Evolutionary conservation across 352 stramenopile species (phyloP).

Genomic region (Phytophthora hybrid): DNA sequence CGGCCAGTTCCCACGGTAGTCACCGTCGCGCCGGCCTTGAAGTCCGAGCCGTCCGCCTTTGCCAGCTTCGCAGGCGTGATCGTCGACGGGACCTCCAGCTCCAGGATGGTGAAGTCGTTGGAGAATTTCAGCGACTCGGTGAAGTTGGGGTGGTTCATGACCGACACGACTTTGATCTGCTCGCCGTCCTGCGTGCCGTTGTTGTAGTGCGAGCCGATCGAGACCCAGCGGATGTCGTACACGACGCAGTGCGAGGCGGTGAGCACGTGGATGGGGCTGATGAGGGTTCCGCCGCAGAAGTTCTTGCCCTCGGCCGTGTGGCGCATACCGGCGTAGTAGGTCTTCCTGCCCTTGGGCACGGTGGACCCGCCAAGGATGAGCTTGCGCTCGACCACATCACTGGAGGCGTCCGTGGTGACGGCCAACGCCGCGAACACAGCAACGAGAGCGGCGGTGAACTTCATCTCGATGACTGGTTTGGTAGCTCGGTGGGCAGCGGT

Average conservation of each 20-base stretch:
- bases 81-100: constrained; percentile 47
- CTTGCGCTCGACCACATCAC: constrained; percentile 26
- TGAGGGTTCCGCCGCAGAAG: constrained; percentile 50
- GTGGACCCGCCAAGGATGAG: constrained; percentile 61
- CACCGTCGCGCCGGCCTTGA: constrained; percentile 37
- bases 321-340: constrained; percentile 48
- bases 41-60: constrained; percentile 35
- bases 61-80: constrained; percentile 48
- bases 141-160: constrained; percentile 63
- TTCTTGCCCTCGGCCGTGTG: constrained; percentile 37
- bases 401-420: not conserved
- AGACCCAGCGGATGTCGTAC: constrained; percentile 52
- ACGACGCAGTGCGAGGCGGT: constrained; percentile 56
- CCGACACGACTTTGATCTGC: constrained; percentile 53
- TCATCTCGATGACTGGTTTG: constrained; percentile 24
- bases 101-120: constrained; percentile 69
- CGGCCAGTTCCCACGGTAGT: constrained; percentile 37
- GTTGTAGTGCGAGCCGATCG: constrained; percentile 65
- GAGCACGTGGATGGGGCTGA: constrained; percentile 52
- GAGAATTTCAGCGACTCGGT: constrained; percentile 29
- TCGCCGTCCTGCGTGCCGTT: constrained; percentile 54
- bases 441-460: constrained; percentile 28
- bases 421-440: constrained; percentile 24
- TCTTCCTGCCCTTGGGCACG: constrained; percentile 49
- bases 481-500: constrained; percentile 7